These are phyloP conservation scores for Dalbergia cochinchinensis DNA, from an alignment of 306 rosid genomes.

Conservation along the genomic window DNA sequence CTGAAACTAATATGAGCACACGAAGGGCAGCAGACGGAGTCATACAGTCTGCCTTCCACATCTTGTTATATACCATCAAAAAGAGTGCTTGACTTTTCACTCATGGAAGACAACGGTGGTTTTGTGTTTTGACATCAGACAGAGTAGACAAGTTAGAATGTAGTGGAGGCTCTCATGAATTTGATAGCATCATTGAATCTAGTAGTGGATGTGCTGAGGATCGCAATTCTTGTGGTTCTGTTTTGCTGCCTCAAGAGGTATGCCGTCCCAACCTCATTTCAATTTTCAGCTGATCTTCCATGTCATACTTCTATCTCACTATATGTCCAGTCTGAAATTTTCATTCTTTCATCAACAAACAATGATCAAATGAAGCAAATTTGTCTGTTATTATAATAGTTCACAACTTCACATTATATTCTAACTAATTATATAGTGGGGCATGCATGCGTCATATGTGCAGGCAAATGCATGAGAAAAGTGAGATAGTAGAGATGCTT, in stretches of 20 bases:
- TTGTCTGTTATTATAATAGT: neutral
- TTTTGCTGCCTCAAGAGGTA: conserved; percentile 55
- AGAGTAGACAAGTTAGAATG: conserved; percentile 47
- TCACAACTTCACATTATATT: neutral
- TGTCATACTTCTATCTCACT: no score
- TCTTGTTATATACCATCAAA: conserved; percentile 61
- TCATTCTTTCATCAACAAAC: neutral
- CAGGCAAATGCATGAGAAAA: conserved; percentile 2
- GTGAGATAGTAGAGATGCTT: neutral
- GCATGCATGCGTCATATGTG: neutral
- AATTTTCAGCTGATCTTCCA: conserved; percentile 5
- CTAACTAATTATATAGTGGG: conserved; percentile 7
- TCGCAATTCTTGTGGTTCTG: conserved; percentile 42
- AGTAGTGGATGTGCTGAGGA: conserved; percentile 35
- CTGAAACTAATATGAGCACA: conserved; percentile 28
- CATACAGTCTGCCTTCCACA: conserved; percentile 41
- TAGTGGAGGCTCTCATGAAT: conserved; percentile 11
- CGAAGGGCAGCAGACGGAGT: conserved; percentile 46
- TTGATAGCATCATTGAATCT: conserved; percentile 39
- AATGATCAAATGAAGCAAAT: conserved; percentile 13
- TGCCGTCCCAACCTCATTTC: conserved; percentile 31
- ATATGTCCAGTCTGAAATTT: no score
- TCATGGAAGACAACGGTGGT: conserved; percentile 50
- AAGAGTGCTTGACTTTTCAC: conserved; percentile 70
- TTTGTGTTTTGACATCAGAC: conserved; percentile 28